Conservation (phyloP, 2,329 filamentous ascomycete genomes). For the Fusarium albosuccineum region DNA sequence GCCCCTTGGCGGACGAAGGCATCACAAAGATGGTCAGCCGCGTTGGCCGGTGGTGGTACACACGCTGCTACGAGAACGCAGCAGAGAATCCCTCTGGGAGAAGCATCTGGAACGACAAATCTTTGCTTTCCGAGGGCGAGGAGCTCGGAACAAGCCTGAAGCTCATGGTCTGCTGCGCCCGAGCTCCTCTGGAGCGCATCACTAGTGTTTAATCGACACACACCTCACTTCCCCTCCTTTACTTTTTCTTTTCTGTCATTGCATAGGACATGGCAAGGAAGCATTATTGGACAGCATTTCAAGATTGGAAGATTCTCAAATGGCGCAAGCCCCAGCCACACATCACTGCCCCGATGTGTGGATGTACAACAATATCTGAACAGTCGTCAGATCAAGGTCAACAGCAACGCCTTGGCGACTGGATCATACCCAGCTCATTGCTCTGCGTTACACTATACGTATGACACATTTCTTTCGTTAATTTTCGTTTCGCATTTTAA, state of each 20-base stretch:
- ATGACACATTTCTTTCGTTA: constrained; percentile 9
- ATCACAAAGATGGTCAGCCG: constrained; percentile 94
- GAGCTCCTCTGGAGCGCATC: constrained; percentile 74
- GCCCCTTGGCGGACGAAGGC: constrained; percentile 80
- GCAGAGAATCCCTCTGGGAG: constrained; percentile 59
- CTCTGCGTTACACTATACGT: neutral
- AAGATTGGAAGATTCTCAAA: constrained; percentile 43
- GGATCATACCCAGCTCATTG: constrained; percentile 9
- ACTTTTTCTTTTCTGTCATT: constrained; percentile 32
- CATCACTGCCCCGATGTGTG: constrained; percentile 3
- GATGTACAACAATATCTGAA: constrained; percentile 24
- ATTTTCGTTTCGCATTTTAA: constrained; percentile 27
- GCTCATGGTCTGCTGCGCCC: constrained; percentile 90
- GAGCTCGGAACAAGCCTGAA: constrained; percentile 89
- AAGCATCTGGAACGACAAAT: constrained; percentile 83
- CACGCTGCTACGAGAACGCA: constrained; percentile 85
- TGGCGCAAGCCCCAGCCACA: constrained; percentile 44
- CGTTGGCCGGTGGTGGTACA: constrained; percentile 97
- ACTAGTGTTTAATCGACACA: constrained; percentile 58
- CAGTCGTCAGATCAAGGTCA: constrained; percentile 17
- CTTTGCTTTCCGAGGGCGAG: constrained; percentile 85
- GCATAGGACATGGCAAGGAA: constrained; percentile 20
- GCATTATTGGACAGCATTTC: constrained; percentile 39
- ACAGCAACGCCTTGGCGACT: constrained; percentile 21
- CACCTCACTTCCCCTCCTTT: constrained; percentile 26